Evolutionary conservation across 1,284 basidiomycete species (phyloP), one percentile per base, ranked within the genome.

Genomic region (Apiotrichum laibachii): DNA sequence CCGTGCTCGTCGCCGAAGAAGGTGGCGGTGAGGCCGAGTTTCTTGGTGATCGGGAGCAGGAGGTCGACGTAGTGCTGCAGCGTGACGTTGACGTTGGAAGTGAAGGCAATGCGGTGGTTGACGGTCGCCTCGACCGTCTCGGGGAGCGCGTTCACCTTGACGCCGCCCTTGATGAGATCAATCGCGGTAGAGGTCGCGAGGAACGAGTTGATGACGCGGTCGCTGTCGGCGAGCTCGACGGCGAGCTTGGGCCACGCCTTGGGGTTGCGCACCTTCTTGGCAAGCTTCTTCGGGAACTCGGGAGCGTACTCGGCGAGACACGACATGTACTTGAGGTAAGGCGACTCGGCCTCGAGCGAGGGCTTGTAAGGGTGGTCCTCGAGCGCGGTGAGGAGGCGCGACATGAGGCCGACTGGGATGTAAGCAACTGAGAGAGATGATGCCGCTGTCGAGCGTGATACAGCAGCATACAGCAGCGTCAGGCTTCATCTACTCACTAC

Each of bases 21-120:
- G 21, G 71, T 66, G 57, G 70, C 67, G 15, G 72, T 75, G 50
- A 81, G 72, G 53, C 76, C 72, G 39, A 80, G 71, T 7, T 72
- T 64, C n/a, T 68, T 55, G 15, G 78, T 79, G 18, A 81, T 55
- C 2, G 79, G 79, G 0, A 44, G 55, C 33, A 83, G 62, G 35
- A 80, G 60, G 4, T 66, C 57, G 16, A 64, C 43, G 61, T 80
- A 72, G 63, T 77, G 79, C n/a, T 71, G 59, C 26, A 76, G 58
- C 10, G 81, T 79, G 16, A 71, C 78, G 22, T 72, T 67, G 51
- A 81, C 76, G 1, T 73, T 75, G 1, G 80, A 79, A 5, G 76
- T 75, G 65, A 78, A 77, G 13, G 76, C 75, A 59, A 82, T 80
- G 8, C 81, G 79, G 64, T 81, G 77, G 64, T 82, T 82, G 66